Conservation (phyloP, 805 yeast species). For the Candida rishiriensis region DNA sequence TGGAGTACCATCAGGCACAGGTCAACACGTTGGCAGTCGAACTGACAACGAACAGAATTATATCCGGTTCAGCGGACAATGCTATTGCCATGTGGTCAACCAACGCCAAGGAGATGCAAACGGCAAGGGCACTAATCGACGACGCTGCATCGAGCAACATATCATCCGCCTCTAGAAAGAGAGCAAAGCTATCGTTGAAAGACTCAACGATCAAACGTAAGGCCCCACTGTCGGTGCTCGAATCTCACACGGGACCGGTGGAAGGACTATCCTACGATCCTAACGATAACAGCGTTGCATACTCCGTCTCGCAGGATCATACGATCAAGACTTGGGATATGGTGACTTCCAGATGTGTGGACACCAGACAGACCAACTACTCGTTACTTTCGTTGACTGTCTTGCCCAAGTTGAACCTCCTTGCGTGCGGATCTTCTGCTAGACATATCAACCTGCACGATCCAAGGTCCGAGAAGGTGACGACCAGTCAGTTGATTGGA, state of each 20-base stretch:
- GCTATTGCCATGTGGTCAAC: constrained; percentile 88
- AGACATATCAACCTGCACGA: constrained; percentile 93
- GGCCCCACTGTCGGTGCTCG: constrained; percentile 74
- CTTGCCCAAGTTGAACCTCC: constrained; percentile 59
- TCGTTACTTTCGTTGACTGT: constrained; percentile 74
- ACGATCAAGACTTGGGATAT: constrained; percentile 95
- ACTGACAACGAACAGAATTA: constrained; percentile 49
- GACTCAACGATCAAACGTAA: constrained; percentile 75
- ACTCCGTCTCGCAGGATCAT: constrained; percentile 95
- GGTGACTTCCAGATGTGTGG: constrained; percentile 78
- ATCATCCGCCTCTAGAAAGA: constrained; percentile 81
- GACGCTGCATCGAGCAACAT: constrained; percentile 39
- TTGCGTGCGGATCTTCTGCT: constrained; percentile 97
- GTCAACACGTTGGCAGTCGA: constrained; percentile 73
- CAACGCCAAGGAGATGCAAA: constrained; percentile 72
- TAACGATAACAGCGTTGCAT: constrained; percentile 74
- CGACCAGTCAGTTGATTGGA: constrained; percentile 72
- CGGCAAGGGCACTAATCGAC: constrained; percentile 41
- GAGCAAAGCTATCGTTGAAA: constrained; percentile 75
- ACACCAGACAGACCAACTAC: constrained; percentile 81
- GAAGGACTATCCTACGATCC: constrained; percentile 76
- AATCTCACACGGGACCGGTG: constrained; percentile 83
- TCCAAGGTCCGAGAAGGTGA: constrained; percentile 71
- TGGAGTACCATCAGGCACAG: constrained; percentile 87
- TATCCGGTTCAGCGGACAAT: constrained; percentile 83